These are phyloP conservation scores for Blastobotrys illinoisensis DNA, from an alignment of 1,139 yeast species.

Conservation along the genomic window DNA sequence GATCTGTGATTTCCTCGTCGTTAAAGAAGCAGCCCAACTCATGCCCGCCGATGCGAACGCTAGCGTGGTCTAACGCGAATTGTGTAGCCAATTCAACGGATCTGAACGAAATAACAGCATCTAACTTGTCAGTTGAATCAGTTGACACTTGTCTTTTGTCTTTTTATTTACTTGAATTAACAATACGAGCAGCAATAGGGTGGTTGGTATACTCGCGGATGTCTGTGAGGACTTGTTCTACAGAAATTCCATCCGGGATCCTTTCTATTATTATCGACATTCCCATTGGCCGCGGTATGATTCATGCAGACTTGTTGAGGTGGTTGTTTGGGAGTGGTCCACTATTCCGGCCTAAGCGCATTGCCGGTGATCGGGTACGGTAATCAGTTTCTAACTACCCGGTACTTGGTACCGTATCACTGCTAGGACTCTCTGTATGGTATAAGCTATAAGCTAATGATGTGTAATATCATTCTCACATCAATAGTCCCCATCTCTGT, in stretches of 20 bases:
- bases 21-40: background rate
- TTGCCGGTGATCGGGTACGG: too few species aligned
- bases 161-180: background rate
- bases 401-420: too few species aligned
- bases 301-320: too few species aligned
- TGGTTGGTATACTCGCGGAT: background rate
- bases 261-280: background rate
- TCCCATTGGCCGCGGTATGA: too few species aligned
- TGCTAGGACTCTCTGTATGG: too few species aligned
- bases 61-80: background rate
- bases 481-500: too few species aligned
- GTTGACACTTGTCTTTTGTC: background rate
- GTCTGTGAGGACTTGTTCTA: background rate
- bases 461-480: too few species aligned
- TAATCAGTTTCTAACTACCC: too few species aligned
- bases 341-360: too few species aligned
- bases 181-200: background rate
- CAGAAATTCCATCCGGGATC: background rate
- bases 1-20: background rate
- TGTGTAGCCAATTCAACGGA: background rate
- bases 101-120: background rate
- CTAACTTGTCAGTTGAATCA: background rate
- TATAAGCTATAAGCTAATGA: too few species aligned
- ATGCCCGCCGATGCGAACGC: background rate
- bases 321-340: too few species aligned